Conservation (phyloP, 225 moss, liverwort and hornwort species). For the Ulota crispa region DNA sequence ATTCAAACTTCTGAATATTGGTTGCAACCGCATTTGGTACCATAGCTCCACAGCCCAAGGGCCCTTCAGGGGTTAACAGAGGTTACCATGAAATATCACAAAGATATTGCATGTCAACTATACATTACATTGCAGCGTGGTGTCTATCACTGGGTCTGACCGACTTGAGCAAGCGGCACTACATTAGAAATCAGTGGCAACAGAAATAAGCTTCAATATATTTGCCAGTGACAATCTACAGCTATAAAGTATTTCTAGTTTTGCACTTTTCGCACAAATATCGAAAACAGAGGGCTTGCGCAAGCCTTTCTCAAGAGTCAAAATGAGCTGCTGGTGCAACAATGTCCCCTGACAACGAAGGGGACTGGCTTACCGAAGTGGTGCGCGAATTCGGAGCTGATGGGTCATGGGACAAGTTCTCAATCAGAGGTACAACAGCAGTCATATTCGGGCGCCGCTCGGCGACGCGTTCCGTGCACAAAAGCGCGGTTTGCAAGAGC, state of each 20-base stretch:
- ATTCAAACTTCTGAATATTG: too few relatives aligned
- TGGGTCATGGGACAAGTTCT: constrained; percentile 27
- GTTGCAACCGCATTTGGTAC: too few relatives aligned
- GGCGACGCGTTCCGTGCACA: constrained; percentile 58
- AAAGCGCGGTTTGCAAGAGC: constrained; percentile 67
- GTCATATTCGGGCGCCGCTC: constrained; percentile 67
- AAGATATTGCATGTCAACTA: neutral
- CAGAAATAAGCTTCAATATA: too few relatives aligned
- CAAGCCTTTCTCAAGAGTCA: neutral
- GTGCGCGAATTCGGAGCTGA: constrained; percentile 1
- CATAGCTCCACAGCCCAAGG: too few relatives aligned
- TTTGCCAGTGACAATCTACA: neutral
- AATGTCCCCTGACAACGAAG: constrained; percentile 10
- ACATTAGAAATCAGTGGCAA: neutral
- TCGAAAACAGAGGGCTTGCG: neutral
- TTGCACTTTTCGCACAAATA: neutral
- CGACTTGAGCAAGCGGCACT: neutral
- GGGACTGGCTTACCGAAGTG: constrained; percentile 13
- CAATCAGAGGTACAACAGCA: constrained; percentile 42
- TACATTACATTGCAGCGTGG: neutral
- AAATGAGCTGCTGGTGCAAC: neutral
- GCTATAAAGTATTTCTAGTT: neutral
- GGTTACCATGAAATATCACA: neutral
- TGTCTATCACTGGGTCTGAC: neutral
- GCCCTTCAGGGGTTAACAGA: too few relatives aligned